A percentile compares a stretch with the other conserved stretches of the same genome.
Conservation (phyloP, 1,284 basidiomycete species). For the Ganoderma boninense region DNA sequence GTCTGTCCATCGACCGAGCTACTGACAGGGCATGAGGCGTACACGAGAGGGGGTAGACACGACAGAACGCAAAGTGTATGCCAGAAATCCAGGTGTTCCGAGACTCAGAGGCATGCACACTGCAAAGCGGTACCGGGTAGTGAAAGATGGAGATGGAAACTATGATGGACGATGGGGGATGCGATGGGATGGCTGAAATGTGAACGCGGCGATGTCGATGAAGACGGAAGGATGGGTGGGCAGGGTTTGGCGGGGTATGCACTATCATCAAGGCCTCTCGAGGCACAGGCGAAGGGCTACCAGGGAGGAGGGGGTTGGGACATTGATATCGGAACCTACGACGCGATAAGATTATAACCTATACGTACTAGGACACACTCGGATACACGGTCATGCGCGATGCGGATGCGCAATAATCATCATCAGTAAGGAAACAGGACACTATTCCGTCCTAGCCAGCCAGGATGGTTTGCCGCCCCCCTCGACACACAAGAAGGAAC, state of each 20-base stretch:
- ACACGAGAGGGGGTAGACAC: not conserved
- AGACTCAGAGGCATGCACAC: not conserved
- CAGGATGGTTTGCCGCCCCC: not conserved
- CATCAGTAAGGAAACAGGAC: slow-evolving; percentile 4
- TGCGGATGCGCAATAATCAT: slow-evolving; percentile 15
- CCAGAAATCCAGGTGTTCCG: not conserved
- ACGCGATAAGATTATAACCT: slow-evolving; percentile 27
- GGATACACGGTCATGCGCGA: slow-evolving; percentile 21
- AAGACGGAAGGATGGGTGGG: not conserved
- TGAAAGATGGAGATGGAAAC: not conserved
- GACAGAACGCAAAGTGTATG: not conserved
- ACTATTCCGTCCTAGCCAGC: not conserved
- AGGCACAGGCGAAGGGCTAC: not conserved
- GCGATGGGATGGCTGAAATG: not conserved
- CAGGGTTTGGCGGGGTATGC: not conserved
- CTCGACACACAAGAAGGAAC: slow-evolving; percentile 1
- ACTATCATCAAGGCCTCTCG: slow-evolving; percentile 9
- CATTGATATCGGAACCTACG: slow-evolving; percentile 3
- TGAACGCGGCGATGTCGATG: not conserved
- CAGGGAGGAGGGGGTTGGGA: no score
- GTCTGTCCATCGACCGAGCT: slow-evolving; percentile 23
- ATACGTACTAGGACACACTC: slow-evolving; percentile 30
- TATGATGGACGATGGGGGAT: not conserved
- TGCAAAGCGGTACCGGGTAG: not conserved
- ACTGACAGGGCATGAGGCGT: slow-evolving; percentile 2